These are phyloP conservation scores for Cadophora sp. DNA, from an alignment of 2,329 filamentous ascomycete genomes.

Conservation along the genomic window DNA sequence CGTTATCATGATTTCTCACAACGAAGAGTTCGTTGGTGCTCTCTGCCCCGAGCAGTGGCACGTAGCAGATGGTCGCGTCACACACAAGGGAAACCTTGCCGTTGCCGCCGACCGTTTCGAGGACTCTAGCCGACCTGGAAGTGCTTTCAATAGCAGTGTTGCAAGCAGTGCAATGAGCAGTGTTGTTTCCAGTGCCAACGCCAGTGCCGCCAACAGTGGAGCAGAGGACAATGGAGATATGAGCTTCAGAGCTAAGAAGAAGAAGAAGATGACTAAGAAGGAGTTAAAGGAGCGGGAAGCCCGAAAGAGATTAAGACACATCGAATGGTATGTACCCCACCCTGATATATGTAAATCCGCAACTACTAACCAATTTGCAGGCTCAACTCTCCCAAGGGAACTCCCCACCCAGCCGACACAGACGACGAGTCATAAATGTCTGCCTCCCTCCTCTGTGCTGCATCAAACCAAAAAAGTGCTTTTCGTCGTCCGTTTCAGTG, in stretches of 20 bases:
- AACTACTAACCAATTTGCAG: conserved; percentile 30
- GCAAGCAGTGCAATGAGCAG: conserved; percentile 63
- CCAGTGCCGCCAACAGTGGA: conserved; percentile 79
- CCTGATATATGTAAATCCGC: conserved; percentile 60
- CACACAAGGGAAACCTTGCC: conserved; percentile 79
- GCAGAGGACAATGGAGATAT: conserved; percentile 81
- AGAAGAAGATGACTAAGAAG: conserved; percentile 99
- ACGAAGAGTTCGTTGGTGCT: conserved; percentile 97
- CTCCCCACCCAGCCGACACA: conserved; percentile 43
- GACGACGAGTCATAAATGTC: conserved; percentile 42
- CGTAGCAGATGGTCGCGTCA: conserved; percentile 85
- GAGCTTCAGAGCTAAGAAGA: conserved; percentile 90
- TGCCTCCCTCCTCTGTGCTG: not conserved
- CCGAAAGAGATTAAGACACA: conserved; percentile 84
- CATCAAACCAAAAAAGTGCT: conserved; percentile 17
- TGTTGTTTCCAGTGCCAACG: conserved; percentile 60
- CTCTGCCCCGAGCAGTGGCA: conserved; percentile 97
- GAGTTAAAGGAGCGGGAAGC: conserved; percentile 94
- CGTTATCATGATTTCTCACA: conserved; percentile 99
- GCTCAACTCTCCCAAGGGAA: conserved; percentile 46
- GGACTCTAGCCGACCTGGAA: conserved; percentile 73
- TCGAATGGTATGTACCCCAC: conserved; percentile 66
- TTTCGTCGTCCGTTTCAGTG: conserved; percentile 1
- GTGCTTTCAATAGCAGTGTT: conserved; percentile 63
- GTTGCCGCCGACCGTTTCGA: conserved; percentile 85